Percentiles rank a stretch among this genome's conserved stretches.
Conservation (phyloP, 495 filamentous ascomycete genomes). For the Symbiotaphrina buchneri region DNA sequence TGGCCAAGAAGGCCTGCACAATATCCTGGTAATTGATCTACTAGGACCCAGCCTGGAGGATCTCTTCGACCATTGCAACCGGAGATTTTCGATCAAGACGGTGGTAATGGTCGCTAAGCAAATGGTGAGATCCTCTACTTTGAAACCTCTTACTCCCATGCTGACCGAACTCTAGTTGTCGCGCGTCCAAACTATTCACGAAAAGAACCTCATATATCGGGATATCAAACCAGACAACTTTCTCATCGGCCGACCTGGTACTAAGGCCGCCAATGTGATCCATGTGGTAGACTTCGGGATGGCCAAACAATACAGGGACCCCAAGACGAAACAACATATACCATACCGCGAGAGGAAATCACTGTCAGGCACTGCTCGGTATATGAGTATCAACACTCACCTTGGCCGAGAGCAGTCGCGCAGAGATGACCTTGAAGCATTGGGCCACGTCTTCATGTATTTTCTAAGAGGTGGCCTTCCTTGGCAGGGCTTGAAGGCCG, state of each 20-base stretch:
- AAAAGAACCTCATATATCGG: constrained; percentile 98
- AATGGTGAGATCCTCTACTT: constrained; percentile 43
- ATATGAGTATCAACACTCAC: constrained; percentile 99
- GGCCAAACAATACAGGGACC: constrained; percentile 98
- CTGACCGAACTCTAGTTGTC: constrained; percentile 40
- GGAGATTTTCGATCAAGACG: constrained; percentile 89
- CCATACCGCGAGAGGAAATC: constrained; percentile 97
- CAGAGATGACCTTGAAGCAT: constrained; percentile 84
- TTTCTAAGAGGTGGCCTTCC: constrained; percentile 89
- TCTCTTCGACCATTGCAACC: constrained; percentile 92
- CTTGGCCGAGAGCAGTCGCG: constrained; percentile 89
- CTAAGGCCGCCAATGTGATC: constrained; percentile 91
- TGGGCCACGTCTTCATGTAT: constrained; percentile 99
- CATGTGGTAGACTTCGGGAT: constrained; percentile 99
- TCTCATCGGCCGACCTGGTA: constrained; percentile 80
- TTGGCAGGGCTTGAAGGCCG: constrained; percentile 97
- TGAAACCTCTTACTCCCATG: background rate
- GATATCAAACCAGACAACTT: constrained; percentile 99
- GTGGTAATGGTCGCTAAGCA: constrained; percentile 99
- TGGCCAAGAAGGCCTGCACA: constrained; percentile 95
- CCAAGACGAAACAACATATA: constrained; percentile 98
- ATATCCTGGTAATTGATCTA: constrained; percentile 96
- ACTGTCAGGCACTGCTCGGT: constrained; percentile 86
- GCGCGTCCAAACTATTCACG: constrained; percentile 95
- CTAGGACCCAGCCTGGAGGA: constrained; percentile 93